Evolutionary conservation across 1,284 basidiomycete species (phyloP), one percentile per base, ranked within the genome.

Genomic region (Boletellus deceptivus): DNA sequence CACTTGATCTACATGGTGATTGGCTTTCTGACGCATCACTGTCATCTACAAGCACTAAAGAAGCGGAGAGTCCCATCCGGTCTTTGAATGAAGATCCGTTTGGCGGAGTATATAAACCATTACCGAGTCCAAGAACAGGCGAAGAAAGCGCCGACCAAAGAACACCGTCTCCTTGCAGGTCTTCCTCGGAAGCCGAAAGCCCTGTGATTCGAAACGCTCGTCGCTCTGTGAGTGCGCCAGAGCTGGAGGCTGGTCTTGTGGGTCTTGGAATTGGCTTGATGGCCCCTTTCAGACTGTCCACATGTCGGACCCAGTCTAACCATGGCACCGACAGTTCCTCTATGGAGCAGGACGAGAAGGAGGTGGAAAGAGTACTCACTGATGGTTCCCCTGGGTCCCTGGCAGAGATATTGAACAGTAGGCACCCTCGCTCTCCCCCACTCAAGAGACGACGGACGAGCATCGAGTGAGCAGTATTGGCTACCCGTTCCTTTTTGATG

Each of bases 201-300:
- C 84, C 83, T n/a, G 76, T 84, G 10, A 61, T 85, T 46, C 72
- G 82, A 52, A 77, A 73, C 54, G 65, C 67, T 38, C 62, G 72
- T 46, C 59, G 71, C 35, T 58, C 63, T 25, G 51, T 45, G 44
- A 55, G 57, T 37, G 56, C 63, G 5, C 59, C 65, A 16, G 69
- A 68, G 37, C 47, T 66, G 18, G 64, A 71, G 34, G 66, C 68
- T 3, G 68, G 61, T 25, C 56, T 59, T 33, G 55, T 70, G 27
- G 75, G 75, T 13, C 69, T 79, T 35, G 78, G 78, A 18, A 72
- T 82, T 54, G 78, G 78, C 14, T 69, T 84, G 43, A 70, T 83
- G 59, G 79, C 76, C 47, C 75, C 83, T 5, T 83, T 84, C 57
- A 70, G 58, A 46, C 44, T 70, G 29, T 68, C 69, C 31, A 69